Evolutionary conservation across 2,329 filamentous ascomycete genomes (phyloP).

Genomic region (Trichoderma lentiforme): DNA sequence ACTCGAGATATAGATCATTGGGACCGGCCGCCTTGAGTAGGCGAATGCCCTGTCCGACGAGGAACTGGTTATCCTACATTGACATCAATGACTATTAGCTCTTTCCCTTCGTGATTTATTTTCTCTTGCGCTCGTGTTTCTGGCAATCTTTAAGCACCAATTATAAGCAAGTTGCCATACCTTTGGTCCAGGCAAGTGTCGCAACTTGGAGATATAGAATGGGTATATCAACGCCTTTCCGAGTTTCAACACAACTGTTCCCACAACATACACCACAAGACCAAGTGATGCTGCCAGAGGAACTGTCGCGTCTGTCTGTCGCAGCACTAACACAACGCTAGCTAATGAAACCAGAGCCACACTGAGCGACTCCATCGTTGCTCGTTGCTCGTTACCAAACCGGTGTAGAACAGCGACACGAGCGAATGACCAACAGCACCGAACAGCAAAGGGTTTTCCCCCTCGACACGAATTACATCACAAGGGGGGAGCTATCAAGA

Average conservation of each 20-base stretch:
- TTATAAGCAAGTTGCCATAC: neutral
- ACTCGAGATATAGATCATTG: slow-evolving; percentile 10
- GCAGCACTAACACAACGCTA: neutral
- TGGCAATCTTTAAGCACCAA: too few relatives aligned
- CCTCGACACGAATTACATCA: neutral
- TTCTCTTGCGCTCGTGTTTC: neutral
- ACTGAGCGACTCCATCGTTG: slow-evolving; percentile 9
- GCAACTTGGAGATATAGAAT: slow-evolving; percentile 7
- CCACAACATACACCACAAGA: neutral
- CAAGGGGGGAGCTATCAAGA: neutral
- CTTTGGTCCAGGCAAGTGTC: slow-evolving; percentile 16
- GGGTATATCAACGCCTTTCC: slow-evolving; percentile 10
- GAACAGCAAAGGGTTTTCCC: neutral
- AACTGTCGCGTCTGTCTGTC: neutral
- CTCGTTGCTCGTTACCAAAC: neutral
- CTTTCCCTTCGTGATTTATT: neutral
- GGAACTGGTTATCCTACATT: slow-evolving; percentile 14
- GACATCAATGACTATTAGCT: neutral
- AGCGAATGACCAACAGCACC: neutral
- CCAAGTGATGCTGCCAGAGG: neutral
- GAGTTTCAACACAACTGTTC: neutral
- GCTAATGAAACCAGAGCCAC: neutral
- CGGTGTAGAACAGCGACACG: neutral
- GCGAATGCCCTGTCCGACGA: slow-evolving; percentile 10
- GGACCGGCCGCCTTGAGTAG: neutral